These are phyloP conservation scores for Mycena galericulata DNA, from an alignment of 768 basidiomycete genomes.

Conservation along the genomic window DNA sequence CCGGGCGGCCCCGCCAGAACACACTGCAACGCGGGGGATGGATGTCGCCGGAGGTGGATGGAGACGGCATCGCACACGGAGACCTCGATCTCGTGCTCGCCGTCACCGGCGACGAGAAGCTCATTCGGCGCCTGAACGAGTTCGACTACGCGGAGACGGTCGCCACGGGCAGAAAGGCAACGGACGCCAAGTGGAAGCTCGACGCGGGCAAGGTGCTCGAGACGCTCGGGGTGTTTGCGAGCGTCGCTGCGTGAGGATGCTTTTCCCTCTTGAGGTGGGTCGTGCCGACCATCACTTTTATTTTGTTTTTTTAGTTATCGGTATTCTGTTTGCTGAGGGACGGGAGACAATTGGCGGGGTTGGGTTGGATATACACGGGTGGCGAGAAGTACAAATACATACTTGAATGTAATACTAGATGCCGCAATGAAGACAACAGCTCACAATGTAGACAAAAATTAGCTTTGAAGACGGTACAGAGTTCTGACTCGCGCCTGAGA, in stretches of 20 bases:
- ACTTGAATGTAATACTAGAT: slow-evolving; percentile 28
- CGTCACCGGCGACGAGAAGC: slow-evolving; percentile 79
- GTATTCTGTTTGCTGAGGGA: slow-evolving; percentile 33
- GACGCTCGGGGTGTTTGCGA: slow-evolving; percentile 38
- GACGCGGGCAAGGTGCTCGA: slow-evolving; percentile 49
- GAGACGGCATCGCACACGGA: slow-evolving; percentile 38
- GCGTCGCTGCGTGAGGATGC: slow-evolving; percentile 25
- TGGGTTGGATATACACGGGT: slow-evolving; percentile 6
- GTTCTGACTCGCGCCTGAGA: too few species aligned
- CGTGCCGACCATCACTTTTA: not conserved
- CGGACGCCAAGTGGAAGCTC: slow-evolving; percentile 80
- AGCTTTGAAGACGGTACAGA: too few species aligned
- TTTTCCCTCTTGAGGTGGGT: not conserved
- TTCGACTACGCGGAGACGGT: slow-evolving; percentile 79
- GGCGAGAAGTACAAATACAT: not conserved
- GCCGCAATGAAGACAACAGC: not conserved
- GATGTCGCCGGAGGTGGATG: slow-evolving; percentile 55
- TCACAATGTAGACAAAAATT: too few species aligned
- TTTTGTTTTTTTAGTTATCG: slow-evolving; percentile 29
- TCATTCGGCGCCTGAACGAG: slow-evolving; percentile 81
- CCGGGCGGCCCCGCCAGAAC: slow-evolving; percentile 66
- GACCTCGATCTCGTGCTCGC: slow-evolving; percentile 40
- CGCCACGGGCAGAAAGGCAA: slow-evolving; percentile 78
- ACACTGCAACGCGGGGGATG: slow-evolving; percentile 53
- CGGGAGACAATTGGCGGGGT: not conserved